Evolutionary conservation across 768 basidiomycete genomes (phyloP).

Genomic region (Thelephora aurantiotincta): DNA sequence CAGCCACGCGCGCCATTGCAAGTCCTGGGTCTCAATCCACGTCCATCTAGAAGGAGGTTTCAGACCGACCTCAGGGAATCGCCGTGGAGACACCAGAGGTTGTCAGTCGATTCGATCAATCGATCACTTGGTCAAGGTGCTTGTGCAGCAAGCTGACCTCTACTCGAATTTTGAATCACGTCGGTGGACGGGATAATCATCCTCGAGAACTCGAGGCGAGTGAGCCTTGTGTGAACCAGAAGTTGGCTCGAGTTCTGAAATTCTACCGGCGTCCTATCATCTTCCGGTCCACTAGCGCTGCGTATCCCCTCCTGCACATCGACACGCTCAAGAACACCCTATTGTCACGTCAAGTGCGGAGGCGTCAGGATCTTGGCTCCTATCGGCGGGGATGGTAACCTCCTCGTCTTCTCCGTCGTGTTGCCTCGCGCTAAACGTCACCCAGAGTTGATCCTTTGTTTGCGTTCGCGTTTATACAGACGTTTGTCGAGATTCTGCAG

Average conservation of each 20-base stretch:
- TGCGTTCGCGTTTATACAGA: slow-evolving; percentile 79
- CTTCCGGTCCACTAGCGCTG: slow-evolving; percentile 62
- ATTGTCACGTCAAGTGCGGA: slow-evolving; percentile 56
- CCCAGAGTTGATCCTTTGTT: slow-evolving; percentile 72
- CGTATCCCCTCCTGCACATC: slow-evolving; percentile 76
- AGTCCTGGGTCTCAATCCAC: too few relatives aligned
- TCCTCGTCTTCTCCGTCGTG: slow-evolving; percentile 6
- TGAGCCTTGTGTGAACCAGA: slow-evolving; percentile 6
- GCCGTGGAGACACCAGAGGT: too few relatives aligned
- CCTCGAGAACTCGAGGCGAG: slow-evolving; percentile 60
- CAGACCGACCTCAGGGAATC: too few relatives aligned
- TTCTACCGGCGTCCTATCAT: slow-evolving; percentile 44
- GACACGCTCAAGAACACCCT: slow-evolving; percentile 71
- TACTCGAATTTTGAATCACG: slow-evolving; percentile 24
- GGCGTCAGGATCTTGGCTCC: slow-evolving; percentile 72
- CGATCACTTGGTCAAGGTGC: too few relatives aligned
- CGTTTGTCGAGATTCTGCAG: slow-evolving; percentile 68
- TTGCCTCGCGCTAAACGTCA: not conserved
- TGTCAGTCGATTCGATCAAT: too few relatives aligned
- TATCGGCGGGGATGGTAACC: slow-evolving; percentile 74
- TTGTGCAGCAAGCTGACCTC: too few relatives aligned
- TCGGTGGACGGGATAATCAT: slow-evolving; percentile 75
- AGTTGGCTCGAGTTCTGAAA: not conserved
- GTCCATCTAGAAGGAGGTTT: too few relatives aligned
- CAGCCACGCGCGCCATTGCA: too few relatives aligned